These are phyloP conservation scores for Durotheca rogersii DNA, from an alignment of 495 filamentous ascomycete species.

Conservation along the genomic window DNA sequence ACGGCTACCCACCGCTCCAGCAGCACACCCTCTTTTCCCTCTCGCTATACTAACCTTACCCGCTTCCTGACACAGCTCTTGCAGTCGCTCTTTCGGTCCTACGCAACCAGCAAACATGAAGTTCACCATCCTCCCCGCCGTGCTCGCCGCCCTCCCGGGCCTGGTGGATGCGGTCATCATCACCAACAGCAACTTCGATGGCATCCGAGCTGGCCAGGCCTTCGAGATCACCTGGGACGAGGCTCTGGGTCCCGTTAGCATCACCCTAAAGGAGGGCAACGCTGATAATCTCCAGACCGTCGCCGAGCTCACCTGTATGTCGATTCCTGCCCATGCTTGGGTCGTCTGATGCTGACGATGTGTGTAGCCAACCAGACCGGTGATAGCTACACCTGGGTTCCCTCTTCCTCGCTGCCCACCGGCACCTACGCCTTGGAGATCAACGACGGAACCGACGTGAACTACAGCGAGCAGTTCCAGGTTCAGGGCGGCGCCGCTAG, in stretches of 20 bases:
- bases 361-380: conserved; percentile 33
- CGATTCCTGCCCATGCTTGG: not conserved
- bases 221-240: conserved; percentile 47
- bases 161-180: conserved; percentile 40
- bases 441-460: conserved; percentile 35
- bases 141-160: conserved; percentile 43
- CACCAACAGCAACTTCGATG: conserved; percentile 44
- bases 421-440: conserved; percentile 50
- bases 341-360: conserved; percentile 17
- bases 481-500: conserved; percentile 33
- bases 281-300: conserved; percentile 38
- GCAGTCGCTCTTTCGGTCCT: conserved; percentile 29
- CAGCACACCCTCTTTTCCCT: not conserved
- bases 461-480: conserved; percentile 46
- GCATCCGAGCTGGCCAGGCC: conserved; percentile 37
- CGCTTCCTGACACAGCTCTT: conserved; percentile 14
- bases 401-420: conserved; percentile 35
- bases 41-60: not conserved
- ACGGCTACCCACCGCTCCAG: not conserved
- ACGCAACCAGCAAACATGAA: conserved; percentile 45
- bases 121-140: conserved; percentile 35
- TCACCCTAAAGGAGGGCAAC: conserved; percentile 42
- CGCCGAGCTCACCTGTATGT: conserved; percentile 39
- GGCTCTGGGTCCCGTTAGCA: conserved; percentile 41
- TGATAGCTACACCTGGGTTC: conserved; percentile 38